Base-by-base conservation (phyloP, 73 alveolate genomes). In the Durusdinium trenchii region DNA sequence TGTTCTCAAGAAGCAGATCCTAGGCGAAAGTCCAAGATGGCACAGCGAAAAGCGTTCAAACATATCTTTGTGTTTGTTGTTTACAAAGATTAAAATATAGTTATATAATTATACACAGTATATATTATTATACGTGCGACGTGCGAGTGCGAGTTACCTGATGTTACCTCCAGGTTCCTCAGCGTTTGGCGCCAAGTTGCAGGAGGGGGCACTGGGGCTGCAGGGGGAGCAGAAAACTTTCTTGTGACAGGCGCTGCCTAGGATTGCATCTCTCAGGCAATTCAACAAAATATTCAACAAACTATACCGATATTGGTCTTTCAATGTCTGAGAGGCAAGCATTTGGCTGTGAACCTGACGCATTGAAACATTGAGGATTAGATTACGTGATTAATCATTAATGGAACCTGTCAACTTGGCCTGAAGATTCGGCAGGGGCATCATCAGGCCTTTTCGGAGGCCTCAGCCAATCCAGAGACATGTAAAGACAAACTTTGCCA, bases 171-270 rank as follows among this genome's bases (percentile, higher is more conserved):
- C n/a, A n/a, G n/a, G n/a, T n/a, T n/a, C n/a, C n/a, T n/a, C n/a
- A n/a, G n/a, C n/a, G n/a, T n/a, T n/a, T n/a, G n/a, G n/a, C 3
- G 81, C 90, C 98, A 10, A 67, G 98, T 52, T 28, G 60, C 98
- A 32, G 98, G 98, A 47, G 86, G 86, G 7, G 98, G 98, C 54
- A 91, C 98, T 5, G 98, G 98, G 47, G 98, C 98, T n/a, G 98
- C 98, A n/a, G 98, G 98, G 45, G 98, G 98, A 76, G 98, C 98
- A n/a, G 98, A 91, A 78, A 91, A 91, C 89, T 91, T 91, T 69
- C 98, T 67, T 42, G 98, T 78, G 57, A 81, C 98, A 14, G 98
- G 79, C 3, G 98, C 98, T 23, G 52, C 94, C 81, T 32, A 26
- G 81, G 9, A 9, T 67, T 42, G 32, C 81, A n/a, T n/a, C 51